Conservation (phyloP, 2,329 filamentous ascomycete genomes). For the Talaromyces sp. region DNA sequence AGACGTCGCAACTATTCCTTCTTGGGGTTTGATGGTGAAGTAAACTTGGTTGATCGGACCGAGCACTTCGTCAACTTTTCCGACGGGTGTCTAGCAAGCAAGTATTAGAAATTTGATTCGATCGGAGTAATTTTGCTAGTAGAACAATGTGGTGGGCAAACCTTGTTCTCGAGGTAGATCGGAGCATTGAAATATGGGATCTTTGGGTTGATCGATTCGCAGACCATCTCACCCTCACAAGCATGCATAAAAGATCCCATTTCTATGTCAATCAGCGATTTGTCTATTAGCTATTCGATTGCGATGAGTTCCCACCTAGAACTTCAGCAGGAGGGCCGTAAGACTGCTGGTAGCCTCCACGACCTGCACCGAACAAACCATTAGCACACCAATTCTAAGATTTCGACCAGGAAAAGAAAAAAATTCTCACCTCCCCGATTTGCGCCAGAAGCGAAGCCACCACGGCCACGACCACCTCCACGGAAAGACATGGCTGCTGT, state of each 20-base stretch:
- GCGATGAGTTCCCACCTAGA: slow-evolving; percentile 42
- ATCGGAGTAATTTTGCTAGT: background rate
- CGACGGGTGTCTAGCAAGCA: slow-evolving; percentile 67
- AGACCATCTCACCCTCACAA: slow-evolving; percentile 96
- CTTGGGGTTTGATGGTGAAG: slow-evolving; percentile 96
- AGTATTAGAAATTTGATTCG: background rate
- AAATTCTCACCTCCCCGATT: slow-evolving; percentile 46
- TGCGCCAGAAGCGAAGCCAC: slow-evolving; percentile 51
- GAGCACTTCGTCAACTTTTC: slow-evolving; percentile 97
- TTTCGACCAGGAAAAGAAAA: background rate
- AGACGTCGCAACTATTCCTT: slow-evolving; percentile 89
- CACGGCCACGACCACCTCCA: slow-evolving; percentile 53
- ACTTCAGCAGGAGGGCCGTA: slow-evolving; percentile 63
- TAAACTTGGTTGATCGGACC: slow-evolving; percentile 96
- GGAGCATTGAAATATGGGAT: slow-evolving; percentile 98
- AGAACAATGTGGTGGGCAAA: slow-evolving; percentile 33
- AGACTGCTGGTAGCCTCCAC: slow-evolving; percentile 60
- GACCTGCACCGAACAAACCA: slow-evolving; percentile 43
- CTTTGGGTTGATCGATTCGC: slow-evolving; percentile 91
- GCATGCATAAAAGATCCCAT: slow-evolving; percentile 94
- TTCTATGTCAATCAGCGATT: slow-evolving; percentile 54
- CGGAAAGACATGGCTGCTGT: slow-evolving; percentile 59
- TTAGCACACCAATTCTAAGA: slow-evolving; percentile 9
- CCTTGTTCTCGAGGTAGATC: slow-evolving; percentile 99
- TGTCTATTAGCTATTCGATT: background rate